Evolutionary conservation across 257 asterid genomes (phyloP), one percentile per base, ranked within the genome.

Genomic region (Avicennia marina): DNA sequence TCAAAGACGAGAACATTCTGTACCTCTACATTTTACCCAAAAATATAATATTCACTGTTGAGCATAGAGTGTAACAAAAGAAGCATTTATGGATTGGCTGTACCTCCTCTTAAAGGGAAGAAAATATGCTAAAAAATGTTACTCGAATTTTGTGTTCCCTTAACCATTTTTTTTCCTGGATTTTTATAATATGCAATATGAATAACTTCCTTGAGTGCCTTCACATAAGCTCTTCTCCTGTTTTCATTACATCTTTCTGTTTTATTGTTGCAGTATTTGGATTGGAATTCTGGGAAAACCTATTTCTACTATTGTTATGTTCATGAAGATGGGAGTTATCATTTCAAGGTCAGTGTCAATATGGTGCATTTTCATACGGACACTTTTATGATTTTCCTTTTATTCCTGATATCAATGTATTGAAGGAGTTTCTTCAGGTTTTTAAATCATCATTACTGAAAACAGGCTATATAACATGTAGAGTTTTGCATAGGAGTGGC

Each of bases 231-330:
- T 34, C 26, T 27, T 33, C n/a, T 6, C 31, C 4, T 12, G 29
- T 46, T 7, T 60, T 12, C 11, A 9, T 7, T 15, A 42, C n/a
- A 42, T 26, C 26, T 27, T 62, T 26, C 16, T 33, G 16, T 12
- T 44, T 11, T 27, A n/a, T 39, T 39, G 18, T 36, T 73, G 64
- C 78, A 81, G 89, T 62, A 58, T 63, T n/a, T 29, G 32, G 80
- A 78, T 27, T 81, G 85, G 85, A 77, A 75, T 36, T 62, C 69
- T 9, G 74, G 85, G 48, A 78, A 65, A 56, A 64, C 79, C 2
- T 67, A 71, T 65, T 54, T 67, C 27, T 81, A 81, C 38, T 55
- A 78, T 53, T 81, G 81, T 48, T 20, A 76, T 25, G 54, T 65
- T 56, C 47, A 62, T 61, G 45, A 24, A 13, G 73, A 78, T 56